A percentile compares a stretch with the other conserved stretches of the same genome.
phyloP scores from a whole-genome alignment of 73 alveolate species.

The Paramecium sonneborni region DNA sequence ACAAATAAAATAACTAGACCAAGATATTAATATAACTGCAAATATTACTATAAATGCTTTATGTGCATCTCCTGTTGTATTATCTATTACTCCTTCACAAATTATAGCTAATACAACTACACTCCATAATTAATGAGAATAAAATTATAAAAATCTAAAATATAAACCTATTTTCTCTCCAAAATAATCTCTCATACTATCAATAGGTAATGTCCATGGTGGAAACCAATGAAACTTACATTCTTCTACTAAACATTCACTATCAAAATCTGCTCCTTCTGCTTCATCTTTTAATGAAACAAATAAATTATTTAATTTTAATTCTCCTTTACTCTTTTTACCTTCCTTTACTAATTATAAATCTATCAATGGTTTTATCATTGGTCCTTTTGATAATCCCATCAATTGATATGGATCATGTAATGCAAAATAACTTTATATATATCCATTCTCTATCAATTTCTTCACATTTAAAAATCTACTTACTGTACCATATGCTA shows the following conservation, averaged over 20 bases:
- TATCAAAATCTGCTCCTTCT: conserved; percentile 66
- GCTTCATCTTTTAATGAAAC: conserved; percentile 62
- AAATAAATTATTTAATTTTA: conserved; percentile 36
- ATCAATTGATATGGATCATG: conserved; percentile 64
- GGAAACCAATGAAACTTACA: neutral
- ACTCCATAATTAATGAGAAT: conserved; percentile 17
- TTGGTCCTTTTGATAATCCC: conserved; percentile 50
- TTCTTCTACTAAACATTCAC: conserved; percentile 55
- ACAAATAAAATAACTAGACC: conserved; percentile 58
- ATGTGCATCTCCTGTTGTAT: conserved; percentile 40
- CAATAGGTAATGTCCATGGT: conserved; percentile 59
- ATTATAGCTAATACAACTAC: conserved; percentile 42
- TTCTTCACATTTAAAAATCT: conserved; percentile 37
- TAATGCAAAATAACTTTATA: conserved; percentile 40
- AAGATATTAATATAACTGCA: conserved; percentile 45
- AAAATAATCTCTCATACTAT: conserved; percentile 61
- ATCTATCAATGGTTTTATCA: conserved; percentile 52
- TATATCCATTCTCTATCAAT: neutral
- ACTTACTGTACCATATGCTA: conserved; percentile 21
- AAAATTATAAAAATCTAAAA: conserved; percentile 47
- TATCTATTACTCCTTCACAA: conserved; percentile 38
- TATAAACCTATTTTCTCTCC: conserved; percentile 63
- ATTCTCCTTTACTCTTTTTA: neutral
- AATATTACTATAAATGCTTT: conserved; percentile 46
- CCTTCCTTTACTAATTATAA: conserved; percentile 22